Conservation (phyloP, 73 alveolate species). For the Blepharisma japonicum region DNA sequence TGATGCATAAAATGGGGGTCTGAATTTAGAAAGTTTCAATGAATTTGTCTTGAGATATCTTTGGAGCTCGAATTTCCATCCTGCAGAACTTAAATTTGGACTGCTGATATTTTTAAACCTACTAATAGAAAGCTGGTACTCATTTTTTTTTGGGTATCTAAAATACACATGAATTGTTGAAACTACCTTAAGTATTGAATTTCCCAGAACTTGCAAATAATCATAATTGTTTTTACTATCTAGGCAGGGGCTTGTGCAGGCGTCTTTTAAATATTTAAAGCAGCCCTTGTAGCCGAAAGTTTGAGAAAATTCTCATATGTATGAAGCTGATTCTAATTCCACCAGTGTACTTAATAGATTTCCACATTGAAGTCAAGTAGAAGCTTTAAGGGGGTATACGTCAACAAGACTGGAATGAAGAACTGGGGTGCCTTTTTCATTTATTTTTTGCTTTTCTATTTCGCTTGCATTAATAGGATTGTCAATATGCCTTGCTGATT, state of each 20-base stretch:
- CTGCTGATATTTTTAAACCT: neutral
- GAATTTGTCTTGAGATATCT: neutral
- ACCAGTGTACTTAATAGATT: neutral
- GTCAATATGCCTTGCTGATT: neutral
- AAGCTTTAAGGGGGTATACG: neutral
- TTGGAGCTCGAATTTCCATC: neutral
- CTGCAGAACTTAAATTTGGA: neutral
- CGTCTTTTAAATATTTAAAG: neutral
- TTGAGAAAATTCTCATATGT: neutral
- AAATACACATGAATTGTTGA: slow-evolving; percentile 10
- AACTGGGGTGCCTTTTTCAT: neutral
- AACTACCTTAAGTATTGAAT: neutral
- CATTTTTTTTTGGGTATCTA: neutral
- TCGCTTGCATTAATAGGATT: neutral
- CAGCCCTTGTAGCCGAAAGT: neutral
- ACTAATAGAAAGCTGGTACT: neutral
- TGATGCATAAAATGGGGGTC: slow-evolving; percentile 24
- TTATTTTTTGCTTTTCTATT: neutral
- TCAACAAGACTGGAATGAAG: neutral
- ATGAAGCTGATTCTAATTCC: neutral
- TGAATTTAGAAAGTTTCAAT: neutral
- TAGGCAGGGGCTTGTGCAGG: slow-evolving; percentile 2
- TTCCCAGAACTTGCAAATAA: neutral
- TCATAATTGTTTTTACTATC: neutral
- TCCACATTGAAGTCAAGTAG: neutral